These are phyloP conservation scores for Coffea humblotiana DNA, from an alignment of 305 asterid species.

Conservation along the genomic window DNA sequence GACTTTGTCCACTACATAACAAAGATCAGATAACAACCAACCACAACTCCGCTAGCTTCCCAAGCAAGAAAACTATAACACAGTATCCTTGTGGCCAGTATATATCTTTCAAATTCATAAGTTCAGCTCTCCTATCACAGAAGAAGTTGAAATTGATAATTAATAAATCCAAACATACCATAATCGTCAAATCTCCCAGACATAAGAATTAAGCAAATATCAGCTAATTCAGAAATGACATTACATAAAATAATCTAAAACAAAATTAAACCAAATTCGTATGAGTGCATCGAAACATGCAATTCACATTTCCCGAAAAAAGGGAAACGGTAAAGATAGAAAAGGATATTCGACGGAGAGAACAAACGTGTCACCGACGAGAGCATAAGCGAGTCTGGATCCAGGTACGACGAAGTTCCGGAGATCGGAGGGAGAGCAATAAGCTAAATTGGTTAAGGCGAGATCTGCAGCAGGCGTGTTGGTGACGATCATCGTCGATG, in stretches of 20 bases:
- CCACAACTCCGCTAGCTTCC: neutral
- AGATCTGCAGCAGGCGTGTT: conserved; percentile 83
- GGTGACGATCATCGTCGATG: conserved; percentile 66
- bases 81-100: neutral
- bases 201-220: neutral
- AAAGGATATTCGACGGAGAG: conserved; percentile 91
- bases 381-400: conserved; percentile 60
- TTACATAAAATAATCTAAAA: neutral
- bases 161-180: neutral
- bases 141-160: neutral
- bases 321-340: neutral
- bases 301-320: neutral
- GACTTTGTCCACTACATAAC: neutral
- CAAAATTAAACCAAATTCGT: neutral
- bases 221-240: neutral
- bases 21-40: neutral
- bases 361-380: conserved; percentile 64
- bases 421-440: conserved; percentile 70
- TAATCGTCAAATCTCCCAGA: neutral
- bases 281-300: neutral
- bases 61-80: neutral
- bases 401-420: conserved; percentile 64
- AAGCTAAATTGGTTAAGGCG: conserved; percentile 75
- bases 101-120: too few species aligned
- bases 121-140: neutral